Base-by-base conservation (phyloP, 179 eudicot genomes). In the Heliamphora pulchella region DNA sequence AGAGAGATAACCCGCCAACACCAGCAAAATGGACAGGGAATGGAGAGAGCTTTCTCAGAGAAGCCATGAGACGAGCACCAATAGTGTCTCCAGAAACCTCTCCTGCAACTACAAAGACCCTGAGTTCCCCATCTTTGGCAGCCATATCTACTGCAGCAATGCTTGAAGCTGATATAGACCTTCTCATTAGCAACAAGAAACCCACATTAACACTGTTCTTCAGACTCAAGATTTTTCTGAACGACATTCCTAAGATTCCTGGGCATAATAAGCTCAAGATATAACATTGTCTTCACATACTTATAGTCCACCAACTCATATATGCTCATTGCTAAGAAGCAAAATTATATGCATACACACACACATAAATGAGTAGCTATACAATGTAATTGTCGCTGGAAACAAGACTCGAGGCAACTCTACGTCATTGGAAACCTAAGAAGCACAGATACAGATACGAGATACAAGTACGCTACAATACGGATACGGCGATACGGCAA, bases 41-140 rank as follows among this genome's bases (percentile, higher is more conserved):
- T 55, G 96, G 97, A 9, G 99, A 89, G 47, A 94, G 86, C 80
- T 83, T 89, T 83, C 78, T 91, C 80, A 96, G 61, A 31, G 98
- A 92, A 72, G 86, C 87, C 92, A 96, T 94, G 68, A 96, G 85
- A 71, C 98, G 96, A 58, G 93, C 90, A 75, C 91, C 99, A 54
- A 96, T 89, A 13, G 75, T 80, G 82, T 96, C 99, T 74, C 99
- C 99, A 54, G 99, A 96, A 84, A 94, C 97, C 89, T 96, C 99
- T 50, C 99, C 99, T 55, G 97, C 87, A 81, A 96, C 94, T 39
- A 96, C 74, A 80, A 96, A 96, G 41, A 96, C 92, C 90, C 97
- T 92, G 72, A 96, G 90, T 82, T 94, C 96, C 55, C 94, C 98
- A 77, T 94, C 97, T 82, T 87, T 91, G n/a, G 89, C 85, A 83